Percentiles rank a stretch among this genome's conserved stretches.
These are phyloP conservation scores for Citrullus mucosospermus DNA, from an alignment of 306 rosid genomes.

Conservation along the genomic window DNA sequence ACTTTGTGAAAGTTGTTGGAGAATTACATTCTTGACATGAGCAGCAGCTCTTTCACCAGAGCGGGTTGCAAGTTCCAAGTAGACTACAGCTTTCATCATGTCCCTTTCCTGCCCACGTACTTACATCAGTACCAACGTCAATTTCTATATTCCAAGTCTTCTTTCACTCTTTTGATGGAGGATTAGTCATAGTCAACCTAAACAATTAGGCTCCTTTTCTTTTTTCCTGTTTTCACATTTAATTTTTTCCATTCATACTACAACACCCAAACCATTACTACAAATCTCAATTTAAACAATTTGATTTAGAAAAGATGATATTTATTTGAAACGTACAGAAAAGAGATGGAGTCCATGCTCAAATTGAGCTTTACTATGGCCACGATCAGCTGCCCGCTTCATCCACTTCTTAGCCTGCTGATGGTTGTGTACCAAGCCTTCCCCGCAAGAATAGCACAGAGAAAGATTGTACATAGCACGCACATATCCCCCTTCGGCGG, in stretches of 20 bases:
- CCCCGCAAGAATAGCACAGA: conserved; percentile 64
- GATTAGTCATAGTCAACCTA: not conserved
- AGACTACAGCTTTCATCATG: conserved; percentile 70
- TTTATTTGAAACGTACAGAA: conserved; percentile 36
- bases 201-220: not conserved
- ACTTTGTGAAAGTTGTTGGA: conserved; percentile 43
- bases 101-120: conserved; percentile 55
- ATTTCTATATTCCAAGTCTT: not conserved
- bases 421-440: conserved; percentile 49
- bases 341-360: conserved; percentile 76
- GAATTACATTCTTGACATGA: conserved; percentile 51
- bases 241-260: not conserved
- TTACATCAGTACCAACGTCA: conserved; percentile 7
- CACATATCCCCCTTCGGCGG: conserved; percentile 75
- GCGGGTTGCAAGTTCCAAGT: conserved; percentile 77
- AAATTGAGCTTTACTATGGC: conserved; percentile 76
- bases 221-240: not conserved
- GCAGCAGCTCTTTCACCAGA: conserved; percentile 65
- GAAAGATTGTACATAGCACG: conserved; percentile 88
- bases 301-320: not conserved
- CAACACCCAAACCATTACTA: not conserved
- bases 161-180: not conserved
- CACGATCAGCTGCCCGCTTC: conserved; percentile 86
- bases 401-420: conserved; percentile 68
- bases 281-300: not conserved